Conservation (phyloP, 805 yeast genomes). For the Dipodascus geniculatus region DNA sequence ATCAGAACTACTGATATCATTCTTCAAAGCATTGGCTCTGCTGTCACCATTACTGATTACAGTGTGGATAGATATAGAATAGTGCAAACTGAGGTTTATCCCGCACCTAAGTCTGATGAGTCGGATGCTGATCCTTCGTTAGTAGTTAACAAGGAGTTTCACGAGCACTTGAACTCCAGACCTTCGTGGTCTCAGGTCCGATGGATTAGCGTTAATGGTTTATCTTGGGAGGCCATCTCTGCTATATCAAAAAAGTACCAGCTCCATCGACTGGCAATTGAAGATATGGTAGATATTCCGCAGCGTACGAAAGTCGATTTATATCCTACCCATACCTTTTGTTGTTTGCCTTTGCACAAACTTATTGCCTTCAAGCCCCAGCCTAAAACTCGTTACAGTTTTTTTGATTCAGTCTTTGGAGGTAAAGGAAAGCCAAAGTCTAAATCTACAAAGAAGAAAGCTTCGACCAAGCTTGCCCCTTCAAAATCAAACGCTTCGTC, state of each 20-base stretch:
- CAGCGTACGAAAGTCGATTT: constrained; percentile 47
- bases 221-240: constrained; percentile 50
- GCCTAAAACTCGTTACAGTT: not conserved
- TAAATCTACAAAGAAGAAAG: not conserved
- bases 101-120: constrained; percentile 9
- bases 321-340: constrained; percentile 39
- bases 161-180: constrained; percentile 22
- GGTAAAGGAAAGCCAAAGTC: not conserved
- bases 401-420: not conserved
- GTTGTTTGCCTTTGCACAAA: constrained; percentile 42
- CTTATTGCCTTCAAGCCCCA: constrained; percentile 15
- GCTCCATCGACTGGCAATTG: constrained; percentile 44
- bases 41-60: constrained; percentile 43
- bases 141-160: constrained; percentile 20
- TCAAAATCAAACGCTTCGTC: not conserved
- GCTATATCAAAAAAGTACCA: constrained; percentile 33
- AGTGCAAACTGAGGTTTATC: constrained; percentile 29
- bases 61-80: constrained; percentile 33
- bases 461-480: not conserved
- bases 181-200: constrained; percentile 41
- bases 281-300: constrained; percentile 53
- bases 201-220: constrained; percentile 48
- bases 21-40: constrained; percentile 39
- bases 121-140: not conserved
- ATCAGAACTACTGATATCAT: constrained; percentile 39